Evolutionary conservation across 2,329 filamentous ascomycete genomes (phyloP), one percentile per base, ranked within the genome.

Genomic region (Aureobasidium subglaciale): DNA sequence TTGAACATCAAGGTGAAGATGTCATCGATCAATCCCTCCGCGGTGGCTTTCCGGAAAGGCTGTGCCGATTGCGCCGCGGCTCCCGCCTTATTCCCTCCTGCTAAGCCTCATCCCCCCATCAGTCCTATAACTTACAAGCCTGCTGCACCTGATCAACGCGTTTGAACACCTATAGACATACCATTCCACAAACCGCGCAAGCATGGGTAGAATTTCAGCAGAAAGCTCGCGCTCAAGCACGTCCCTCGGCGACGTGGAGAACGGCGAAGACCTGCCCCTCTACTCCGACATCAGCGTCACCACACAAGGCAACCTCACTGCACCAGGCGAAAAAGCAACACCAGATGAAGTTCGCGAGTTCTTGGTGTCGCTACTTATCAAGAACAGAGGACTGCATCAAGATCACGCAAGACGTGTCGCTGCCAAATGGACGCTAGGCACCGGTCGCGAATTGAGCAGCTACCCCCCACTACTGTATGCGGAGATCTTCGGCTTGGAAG

Each of bases 321-420:
- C 30, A 2, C 60, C 60, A 1, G 29, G 42, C 2, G 35, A 37
- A 10, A 58, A 37, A 18, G 60, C 59, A 24, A 57, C 38, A 8
- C 55, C 60, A 15, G 55, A 59, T 11, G 52, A 60, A 41, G 56
- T 62, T 11, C 60, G 59, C 37, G 57, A 57, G 1, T 61, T 52
- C 42, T 27, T 62, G 2, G 27, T 49, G 3, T 30, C 49, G 2
- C 37, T 61, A 1, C 25, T 61, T 3, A 46, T 54, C 16, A 13
- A 35, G 3, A 57, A 42, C 2, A 25, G 54, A 11, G 24, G 29
- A 15, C n/a, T 60, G 5, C 25, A 46, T 2, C 18, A 20, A n/a
- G 56, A 57, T 15, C 29, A 58, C 1, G 59, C 59, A 8, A 43
- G 52, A 32, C 34, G 49, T 1, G 35, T 63, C 6, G 58, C 60